These are phyloP conservation scores for Adansonia grandidieri DNA, from an alignment of 441 rosid species.

Conservation along the genomic window DNA sequence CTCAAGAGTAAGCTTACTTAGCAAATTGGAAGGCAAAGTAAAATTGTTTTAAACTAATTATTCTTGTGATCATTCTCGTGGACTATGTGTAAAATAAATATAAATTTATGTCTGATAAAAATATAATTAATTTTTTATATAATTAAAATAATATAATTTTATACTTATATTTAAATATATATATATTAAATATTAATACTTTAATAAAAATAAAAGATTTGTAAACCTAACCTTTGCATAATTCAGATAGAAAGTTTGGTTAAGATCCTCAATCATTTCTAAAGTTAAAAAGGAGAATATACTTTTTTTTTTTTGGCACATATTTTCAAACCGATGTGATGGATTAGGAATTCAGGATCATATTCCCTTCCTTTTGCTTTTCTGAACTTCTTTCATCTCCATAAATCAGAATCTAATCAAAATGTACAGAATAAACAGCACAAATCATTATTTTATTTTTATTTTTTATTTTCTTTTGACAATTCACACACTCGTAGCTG, in stretches of 20 bases:
- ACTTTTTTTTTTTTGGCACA: not conserved
- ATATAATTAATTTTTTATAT: too few species aligned
- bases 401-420: constrained; percentile 15
- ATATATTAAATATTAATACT: too few species aligned
- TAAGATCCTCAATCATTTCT: constrained; percentile 23
- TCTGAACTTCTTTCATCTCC: not conserved
- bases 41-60: too few species aligned
- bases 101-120: not conserved
- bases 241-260: not conserved
- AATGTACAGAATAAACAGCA: not conserved
- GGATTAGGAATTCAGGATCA: constrained; percentile 30
- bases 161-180: too few species aligned
- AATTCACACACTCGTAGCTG: constrained; percentile 16
- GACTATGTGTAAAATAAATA: not conserved
- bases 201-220: too few species aligned
- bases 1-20: too few species aligned
- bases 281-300: not conserved
- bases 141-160: too few species aligned
- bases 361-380: constrained; percentile 29
- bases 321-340: constrained; percentile 28
- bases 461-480: not conserved
- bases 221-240: not conserved
- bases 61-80: not conserved
- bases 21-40: too few species aligned
- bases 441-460: not conserved